A percentile compares a stretch with the other conserved stretches of the same genome.
These are phyloP conservation scores for Lantana camara DNA, from an alignment of 257 asterid species.

Conservation along the genomic window DNA sequence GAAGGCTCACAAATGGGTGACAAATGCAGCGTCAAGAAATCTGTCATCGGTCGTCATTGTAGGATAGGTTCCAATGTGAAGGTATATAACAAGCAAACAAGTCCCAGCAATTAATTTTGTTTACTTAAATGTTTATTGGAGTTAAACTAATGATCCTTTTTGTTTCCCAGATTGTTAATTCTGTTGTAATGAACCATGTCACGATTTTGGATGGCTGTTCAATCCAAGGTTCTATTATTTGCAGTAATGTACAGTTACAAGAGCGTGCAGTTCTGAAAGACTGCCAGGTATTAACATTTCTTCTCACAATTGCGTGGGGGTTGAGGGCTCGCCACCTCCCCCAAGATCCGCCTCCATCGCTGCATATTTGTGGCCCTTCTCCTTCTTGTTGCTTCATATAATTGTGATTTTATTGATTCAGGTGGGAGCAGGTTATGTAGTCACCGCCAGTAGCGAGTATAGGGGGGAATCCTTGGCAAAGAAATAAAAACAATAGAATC, in stretches of 20 bases:
- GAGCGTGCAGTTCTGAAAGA: slow-evolving; percentile 90
- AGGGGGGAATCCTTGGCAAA: slow-evolving; percentile 92
- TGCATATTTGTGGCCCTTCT: too few species aligned
- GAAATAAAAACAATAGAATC: slow-evolving; percentile 56
- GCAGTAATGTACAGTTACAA: slow-evolving; percentile 93
- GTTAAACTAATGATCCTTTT: not conserved
- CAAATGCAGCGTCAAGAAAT: slow-evolving; percentile 95
- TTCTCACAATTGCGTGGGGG: not conserved
- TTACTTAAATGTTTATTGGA: not conserved
- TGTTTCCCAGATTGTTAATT: slow-evolving; percentile 74
- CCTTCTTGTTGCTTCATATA: not conserved
- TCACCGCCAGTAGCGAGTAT: slow-evolving; percentile 79
- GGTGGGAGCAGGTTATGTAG: slow-evolving; percentile 96
- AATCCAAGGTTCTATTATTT: slow-evolving; percentile 86
- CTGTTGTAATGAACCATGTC: slow-evolving; percentile 93
- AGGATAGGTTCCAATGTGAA: slow-evolving; percentile 97
- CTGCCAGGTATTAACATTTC: slow-evolving; percentile 81
- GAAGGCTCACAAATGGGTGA: slow-evolving; percentile 97
- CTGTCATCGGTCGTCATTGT: slow-evolving; percentile 96
- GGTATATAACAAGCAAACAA: slow-evolving; percentile 42
- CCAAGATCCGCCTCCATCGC: too few species aligned
- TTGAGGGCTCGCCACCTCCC: too few species aligned
- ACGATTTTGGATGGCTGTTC: slow-evolving; percentile 91
- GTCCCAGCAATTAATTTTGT: not conserved
- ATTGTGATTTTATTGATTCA: slow-evolving; percentile 27